phyloP scores from a whole-genome alignment of 2,329 filamentous ascomycete species.

The Dactylonectria estremocensis region DNA sequence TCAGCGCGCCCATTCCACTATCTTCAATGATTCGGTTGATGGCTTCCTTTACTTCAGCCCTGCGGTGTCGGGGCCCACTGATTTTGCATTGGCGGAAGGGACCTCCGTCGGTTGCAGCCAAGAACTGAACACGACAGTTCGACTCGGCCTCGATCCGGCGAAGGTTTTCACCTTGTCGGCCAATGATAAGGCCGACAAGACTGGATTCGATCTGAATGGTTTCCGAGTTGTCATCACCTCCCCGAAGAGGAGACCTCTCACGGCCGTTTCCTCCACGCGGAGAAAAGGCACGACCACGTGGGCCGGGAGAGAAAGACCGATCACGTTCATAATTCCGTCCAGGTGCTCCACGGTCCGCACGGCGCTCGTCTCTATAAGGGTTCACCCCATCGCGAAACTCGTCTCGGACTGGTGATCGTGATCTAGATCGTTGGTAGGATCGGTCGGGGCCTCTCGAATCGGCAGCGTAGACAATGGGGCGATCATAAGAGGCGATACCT shows the following conservation, averaged over 20 bases:
- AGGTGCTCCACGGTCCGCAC: constrained; percentile 66
- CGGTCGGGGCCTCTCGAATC: constrained; percentile 58
- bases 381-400: constrained; percentile 83
- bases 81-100: constrained; percentile 89
- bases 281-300: constrained; percentile 71
- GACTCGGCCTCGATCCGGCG: constrained; percentile 88
- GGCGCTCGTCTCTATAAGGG: constrained; percentile 88
- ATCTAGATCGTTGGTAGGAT: constrained; percentile 75
- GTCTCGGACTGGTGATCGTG: constrained; percentile 82
- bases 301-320: constrained; percentile 79
- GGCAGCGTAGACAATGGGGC: constrained; percentile 63
- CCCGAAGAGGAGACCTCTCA: constrained; percentile 72
- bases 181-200: constrained; percentile 91
- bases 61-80: constrained; percentile 78
- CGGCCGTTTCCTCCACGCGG: constrained; percentile 69
- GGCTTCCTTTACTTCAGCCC: constrained; percentile 84
- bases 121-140: constrained; percentile 88
- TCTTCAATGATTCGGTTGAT: constrained; percentile 93
- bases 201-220: constrained; percentile 89
- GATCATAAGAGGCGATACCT: constrained; percentile 76
- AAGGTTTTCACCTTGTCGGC: constrained; percentile 90
- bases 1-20: constrained; percentile 68
- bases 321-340: constrained; percentile 68
- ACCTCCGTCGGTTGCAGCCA: constrained; percentile 82
- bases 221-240: constrained; percentile 79